Conservation (phyloP, 345 rosid genomes). For the Ceriops zippeliana region DNA sequence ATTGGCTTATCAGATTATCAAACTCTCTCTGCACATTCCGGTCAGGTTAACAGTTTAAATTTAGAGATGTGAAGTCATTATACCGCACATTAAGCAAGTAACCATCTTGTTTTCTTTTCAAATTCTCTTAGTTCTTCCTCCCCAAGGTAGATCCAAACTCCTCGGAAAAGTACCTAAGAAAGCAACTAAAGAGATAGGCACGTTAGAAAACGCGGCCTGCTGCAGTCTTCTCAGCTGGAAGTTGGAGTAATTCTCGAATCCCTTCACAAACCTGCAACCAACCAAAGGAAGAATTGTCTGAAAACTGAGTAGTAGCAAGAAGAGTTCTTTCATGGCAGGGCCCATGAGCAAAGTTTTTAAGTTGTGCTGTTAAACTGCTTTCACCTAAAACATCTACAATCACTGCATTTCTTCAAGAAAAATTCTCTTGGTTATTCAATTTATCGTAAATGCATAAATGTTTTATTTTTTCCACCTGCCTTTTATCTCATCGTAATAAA, state of each 20-base stretch:
- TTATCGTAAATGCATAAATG: neutral
- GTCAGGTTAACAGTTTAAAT: too few species aligned
- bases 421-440: neutral
- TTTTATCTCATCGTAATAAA: neutral
- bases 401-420: neutral
- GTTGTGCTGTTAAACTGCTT: neutral
- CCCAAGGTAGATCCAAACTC: neutral
- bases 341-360: too few species aligned
- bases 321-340: neutral
- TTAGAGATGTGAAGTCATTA: too few species aligned
- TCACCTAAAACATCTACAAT: neutral
- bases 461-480: neutral
- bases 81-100: too few species aligned
- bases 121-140: neutral
- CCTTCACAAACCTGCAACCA: conserved; percentile 4
- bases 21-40: too few species aligned
- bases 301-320: neutral
- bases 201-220: neutral
- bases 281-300: neutral
- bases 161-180: neutral
- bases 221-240: neutral
- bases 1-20: too few species aligned
- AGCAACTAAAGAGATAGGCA: neutral
- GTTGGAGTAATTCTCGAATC: neutral
- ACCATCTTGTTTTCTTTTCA: neutral